A percentile compares a stretch with the other conserved stretches of the same genome.
Evolutionary conservation across 2,329 filamentous ascomycete species (phyloP).

Genomic region (Cytospora paraplurivora): DNA sequence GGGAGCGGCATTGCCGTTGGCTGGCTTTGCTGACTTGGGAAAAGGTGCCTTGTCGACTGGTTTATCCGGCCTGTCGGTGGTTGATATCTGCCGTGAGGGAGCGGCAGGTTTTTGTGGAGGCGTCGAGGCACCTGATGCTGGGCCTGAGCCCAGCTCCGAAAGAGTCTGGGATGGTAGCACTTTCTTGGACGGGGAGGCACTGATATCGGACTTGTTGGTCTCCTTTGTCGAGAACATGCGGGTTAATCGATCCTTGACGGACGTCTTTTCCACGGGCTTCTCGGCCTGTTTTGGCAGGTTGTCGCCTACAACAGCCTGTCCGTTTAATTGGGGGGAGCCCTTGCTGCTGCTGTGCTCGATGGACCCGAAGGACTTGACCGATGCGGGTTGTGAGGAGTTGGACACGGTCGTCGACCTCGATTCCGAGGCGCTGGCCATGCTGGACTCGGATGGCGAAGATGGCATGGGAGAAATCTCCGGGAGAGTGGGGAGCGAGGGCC

Average conservation of each 20-base stretch:
- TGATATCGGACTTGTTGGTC: slow-evolving; percentile 37
- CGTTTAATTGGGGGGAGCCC: slow-evolving; percentile 44
- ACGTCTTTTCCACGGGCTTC: slow-evolving; percentile 58
- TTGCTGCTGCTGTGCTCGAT: slow-evolving; percentile 43
- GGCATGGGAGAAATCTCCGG: slow-evolving; percentile 4
- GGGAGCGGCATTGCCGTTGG: slow-evolving; percentile 37
- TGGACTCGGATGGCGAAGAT: slow-evolving; percentile 17
- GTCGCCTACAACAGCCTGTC: slow-evolving; percentile 36
- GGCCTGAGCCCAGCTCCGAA: slow-evolving; percentile 34
- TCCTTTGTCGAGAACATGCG: slow-evolving; percentile 68
- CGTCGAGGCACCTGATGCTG: slow-evolving; percentile 35
- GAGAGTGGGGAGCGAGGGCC: not conserved
- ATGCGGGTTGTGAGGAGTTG: slow-evolving; percentile 52
- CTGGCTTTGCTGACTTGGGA: slow-evolving; percentile 40
- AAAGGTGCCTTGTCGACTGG: slow-evolving; percentile 38
- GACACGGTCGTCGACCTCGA: slow-evolving; percentile 44
- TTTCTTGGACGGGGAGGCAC: slow-evolving; percentile 25
- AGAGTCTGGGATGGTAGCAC: slow-evolving; percentile 16
- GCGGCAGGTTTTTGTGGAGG: slow-evolving; percentile 33
- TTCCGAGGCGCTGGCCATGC: slow-evolving; percentile 38
- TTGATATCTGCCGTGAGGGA: slow-evolving; percentile 47
- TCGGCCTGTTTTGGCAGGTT: slow-evolving; percentile 47
- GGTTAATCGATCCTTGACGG: slow-evolving; percentile 65
- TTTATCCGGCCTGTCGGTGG: slow-evolving; percentile 41
- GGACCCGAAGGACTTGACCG: slow-evolving; percentile 53